Evolutionary conservation across 1,139 yeast species (phyloP), one percentile per base, ranked within the genome.

Genomic region (Lodderomyces beijingensis): DNA sequence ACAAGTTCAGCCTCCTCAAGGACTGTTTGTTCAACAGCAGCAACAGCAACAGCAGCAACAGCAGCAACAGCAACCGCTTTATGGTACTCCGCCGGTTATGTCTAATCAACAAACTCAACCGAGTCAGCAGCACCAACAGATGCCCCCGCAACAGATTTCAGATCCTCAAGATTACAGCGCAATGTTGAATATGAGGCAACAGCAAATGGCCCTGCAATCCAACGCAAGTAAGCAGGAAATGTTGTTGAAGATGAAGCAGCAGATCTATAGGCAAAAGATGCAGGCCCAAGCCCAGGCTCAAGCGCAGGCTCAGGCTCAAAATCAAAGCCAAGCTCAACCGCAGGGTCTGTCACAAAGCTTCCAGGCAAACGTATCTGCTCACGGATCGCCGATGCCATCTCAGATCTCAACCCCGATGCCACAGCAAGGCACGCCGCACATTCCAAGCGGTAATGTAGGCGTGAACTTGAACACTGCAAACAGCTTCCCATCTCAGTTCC

Each of bases 201-300:
- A 38, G 9, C 43, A 38, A 27, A 51, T 40, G 25, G 48, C 39
- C 25, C 42, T 44, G 27, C 38, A 28, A 47, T 45, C 37, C 14
- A 44, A 43, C 34, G 45, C 32, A 36, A 41, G 42, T 42, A 50
- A 53, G 50, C 54, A 48, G 44, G 59, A 59, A 35, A 50, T 49
- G 43, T 41, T 40, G 20, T 32, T 28, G 27, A 34, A 42, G 27
- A 42, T 42, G 45, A 41, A 46, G 33, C 50, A 44, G 30, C 62
- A 48, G 20, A 40, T 38, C 11, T 42, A 31, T 20, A 48, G 38
- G 34, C 46, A 41, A 22, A 53, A 48, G 53, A 58, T 42, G 43
- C 42, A 35, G 23, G 41, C 39, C 15, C 35, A 31, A 25, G 27
- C 22, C 4, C 30, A 31, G 14, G 35, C 23, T 19, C 47, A 34